Conservation (phyloP, 2,329 filamentous ascomycete species). For the Aureobasidium uvarum region DNA sequence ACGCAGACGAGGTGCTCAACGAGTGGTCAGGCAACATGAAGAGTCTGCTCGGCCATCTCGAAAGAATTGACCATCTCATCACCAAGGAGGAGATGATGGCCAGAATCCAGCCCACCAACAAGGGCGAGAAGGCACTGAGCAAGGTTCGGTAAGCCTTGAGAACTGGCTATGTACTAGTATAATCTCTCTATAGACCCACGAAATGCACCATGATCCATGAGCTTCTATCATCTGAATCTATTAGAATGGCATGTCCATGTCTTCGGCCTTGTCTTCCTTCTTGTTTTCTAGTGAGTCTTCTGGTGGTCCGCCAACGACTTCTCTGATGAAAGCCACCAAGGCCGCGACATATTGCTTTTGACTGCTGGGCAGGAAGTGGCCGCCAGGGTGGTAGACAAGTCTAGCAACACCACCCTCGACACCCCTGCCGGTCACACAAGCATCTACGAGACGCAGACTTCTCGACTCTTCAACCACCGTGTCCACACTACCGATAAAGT, state of each 20-base stretch:
- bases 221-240: constrained; percentile 5
- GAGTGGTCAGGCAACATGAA: constrained; percentile 99
- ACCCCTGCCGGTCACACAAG: constrained; percentile 54
- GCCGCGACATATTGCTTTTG: constrained; percentile 77
- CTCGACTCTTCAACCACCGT: constrained; percentile 80
- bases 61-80: constrained; percentile 95
- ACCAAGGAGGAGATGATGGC: constrained; percentile 99
- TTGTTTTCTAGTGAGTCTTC: constrained; percentile 36
- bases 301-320: constrained; percentile 46
- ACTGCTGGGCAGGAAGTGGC: constrained; percentile 79
- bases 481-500: constrained; percentile 80
- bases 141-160: constrained; percentile 37
- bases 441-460: constrained; percentile 65
- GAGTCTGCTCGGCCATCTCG: constrained; percentile 77
- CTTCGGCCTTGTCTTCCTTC: constrained; percentile 59
- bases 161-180: constrained; percentile 22
- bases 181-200: constrained; percentile 21
- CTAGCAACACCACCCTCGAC: constrained; percentile 41
- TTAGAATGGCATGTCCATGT: constrained; percentile 68
- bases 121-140: constrained; percentile 44
- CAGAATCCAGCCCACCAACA: constrained; percentile 70
- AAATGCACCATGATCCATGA: constrained; percentile 26
- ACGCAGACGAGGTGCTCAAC: constrained; percentile 93
- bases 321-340: constrained; percentile 68
- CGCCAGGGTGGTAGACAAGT: constrained; percentile 75